Percentiles rank a stretch among this genome's conserved stretches.
Evolutionary conservation across 164 flowering plant genomes (phyloP).

Genomic region (Magnolia kwangsiensis): DNA sequence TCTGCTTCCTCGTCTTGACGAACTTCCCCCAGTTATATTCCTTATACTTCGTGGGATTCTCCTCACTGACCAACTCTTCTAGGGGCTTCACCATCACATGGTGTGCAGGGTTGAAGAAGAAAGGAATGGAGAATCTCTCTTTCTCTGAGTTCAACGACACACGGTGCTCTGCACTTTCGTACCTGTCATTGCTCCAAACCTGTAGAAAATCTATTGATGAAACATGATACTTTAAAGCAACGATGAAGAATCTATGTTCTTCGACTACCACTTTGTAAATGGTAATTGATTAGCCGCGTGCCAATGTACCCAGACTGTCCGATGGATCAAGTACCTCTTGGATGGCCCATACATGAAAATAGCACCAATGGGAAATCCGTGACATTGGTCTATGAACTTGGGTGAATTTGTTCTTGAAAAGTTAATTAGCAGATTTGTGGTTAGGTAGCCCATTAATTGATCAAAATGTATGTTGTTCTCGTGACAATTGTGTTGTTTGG

Average conservation of each 20-base stretch:
- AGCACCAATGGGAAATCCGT: too few relatives aligned
- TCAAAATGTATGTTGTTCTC: too few relatives aligned
- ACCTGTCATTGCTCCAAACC: conserved; percentile 17
- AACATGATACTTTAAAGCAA: too few relatives aligned
- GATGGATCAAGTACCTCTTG: too few relatives aligned
- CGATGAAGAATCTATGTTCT: neutral
- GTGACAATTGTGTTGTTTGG: too few relatives aligned
- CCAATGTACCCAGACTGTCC: too few relatives aligned
- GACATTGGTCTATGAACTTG: too few relatives aligned
- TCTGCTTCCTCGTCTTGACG: conserved; percentile 2
- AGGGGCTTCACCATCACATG: conserved; percentile 3
- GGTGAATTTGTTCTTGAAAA: too few relatives aligned
- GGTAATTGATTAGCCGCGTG: too few relatives aligned
- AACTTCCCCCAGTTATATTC: conserved; percentile 7
- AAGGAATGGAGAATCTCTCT: conserved; percentile 14
- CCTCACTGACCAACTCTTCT: conserved; percentile 8
- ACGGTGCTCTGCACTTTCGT: conserved; percentile 11
- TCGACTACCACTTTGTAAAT: neutral
- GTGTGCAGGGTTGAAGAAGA: conserved; percentile 3
- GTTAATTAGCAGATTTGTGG: too few relatives aligned
- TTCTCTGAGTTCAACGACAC: conserved; percentile 11
- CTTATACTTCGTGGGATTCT: conserved; percentile 10
- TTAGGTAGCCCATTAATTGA: too few relatives aligned
- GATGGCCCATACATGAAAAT: too few relatives aligned
- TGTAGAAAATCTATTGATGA: neutral